These are phyloP conservation scores for Syzygium syzygioides DNA, from an alignment of 441 rosid genomes.

Conservation along the genomic window DNA sequence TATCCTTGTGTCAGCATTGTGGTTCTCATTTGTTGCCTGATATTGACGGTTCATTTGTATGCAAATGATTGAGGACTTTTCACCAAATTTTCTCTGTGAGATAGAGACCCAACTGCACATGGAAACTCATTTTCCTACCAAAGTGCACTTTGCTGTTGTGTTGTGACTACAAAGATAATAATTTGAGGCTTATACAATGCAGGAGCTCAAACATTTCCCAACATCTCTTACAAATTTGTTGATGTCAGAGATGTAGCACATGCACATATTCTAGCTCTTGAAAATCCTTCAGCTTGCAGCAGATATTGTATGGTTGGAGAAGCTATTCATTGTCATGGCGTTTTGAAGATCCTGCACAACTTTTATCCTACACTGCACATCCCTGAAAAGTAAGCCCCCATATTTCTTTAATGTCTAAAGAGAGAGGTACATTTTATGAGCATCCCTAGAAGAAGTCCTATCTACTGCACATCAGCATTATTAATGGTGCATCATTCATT, in stretches of 20 bases:
- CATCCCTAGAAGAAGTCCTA: background rate
- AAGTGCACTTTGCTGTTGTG: background rate
- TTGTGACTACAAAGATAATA: background rate
- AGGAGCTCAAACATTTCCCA: constrained; percentile 1
- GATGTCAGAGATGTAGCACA: constrained; percentile 35
- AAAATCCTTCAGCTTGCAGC: constrained; percentile 26
- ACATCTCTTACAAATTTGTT: constrained; percentile 6
- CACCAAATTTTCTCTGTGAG: background rate
- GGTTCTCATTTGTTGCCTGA: background rate
- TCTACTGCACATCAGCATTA: background rate
- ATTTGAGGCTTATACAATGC: background rate
- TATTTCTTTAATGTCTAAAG: background rate
- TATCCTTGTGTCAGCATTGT: background rate
- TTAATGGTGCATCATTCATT: background rate
- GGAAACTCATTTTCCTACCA: background rate
- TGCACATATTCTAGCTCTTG: constrained; percentile 31
- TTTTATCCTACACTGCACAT: constrained; percentile 10
- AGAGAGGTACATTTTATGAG: background rate
- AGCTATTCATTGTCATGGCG: background rate
- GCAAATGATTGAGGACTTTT: background rate
- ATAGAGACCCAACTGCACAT: background rate
- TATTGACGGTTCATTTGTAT: background rate
- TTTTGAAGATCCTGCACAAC: constrained; percentile 3
- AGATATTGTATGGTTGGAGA: constrained; percentile 24
- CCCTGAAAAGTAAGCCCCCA: constrained; percentile 9